Conservation (phyloP, 257 asterid species). For the Nicotiana undulata region DNA sequence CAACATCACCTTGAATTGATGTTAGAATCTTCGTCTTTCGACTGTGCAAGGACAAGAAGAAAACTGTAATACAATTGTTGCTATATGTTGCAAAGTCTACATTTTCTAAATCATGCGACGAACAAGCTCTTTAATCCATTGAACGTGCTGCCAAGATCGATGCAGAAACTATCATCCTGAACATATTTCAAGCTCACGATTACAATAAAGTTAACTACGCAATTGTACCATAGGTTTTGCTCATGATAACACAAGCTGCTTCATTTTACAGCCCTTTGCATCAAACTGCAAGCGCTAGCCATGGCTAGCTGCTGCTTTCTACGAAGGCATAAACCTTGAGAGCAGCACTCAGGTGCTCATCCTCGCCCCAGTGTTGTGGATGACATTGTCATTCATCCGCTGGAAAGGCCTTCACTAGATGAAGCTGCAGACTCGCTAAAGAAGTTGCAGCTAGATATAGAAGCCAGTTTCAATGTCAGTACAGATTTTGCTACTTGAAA, state of each 20-base stretch:
- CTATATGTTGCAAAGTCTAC: conserved; percentile 44
- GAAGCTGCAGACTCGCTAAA: conserved; percentile 59
- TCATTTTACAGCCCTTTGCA: too few species aligned
- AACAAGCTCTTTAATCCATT: conserved; percentile 37
- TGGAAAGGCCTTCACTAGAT: conserved; percentile 44
- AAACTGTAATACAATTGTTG: conserved; percentile 32
- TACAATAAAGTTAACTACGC: conserved; percentile 41
- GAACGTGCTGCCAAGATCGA: conserved; percentile 39
- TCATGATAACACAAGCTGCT: conserved; percentile 17
- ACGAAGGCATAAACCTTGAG: conserved; percentile 44
- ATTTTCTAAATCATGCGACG: conserved; percentile 38
- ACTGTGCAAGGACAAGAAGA: conserved; percentile 31
- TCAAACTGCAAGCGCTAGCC: conserved; percentile 13
- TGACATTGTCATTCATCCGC: conserved; percentile 39
- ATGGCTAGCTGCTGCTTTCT: conserved; percentile 40
- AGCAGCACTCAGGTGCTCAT: conserved; percentile 46
- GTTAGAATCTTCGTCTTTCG: not conserved
- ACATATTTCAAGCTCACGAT: conserved; percentile 41
- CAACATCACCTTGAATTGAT: not conserved
- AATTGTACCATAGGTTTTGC: conserved; percentile 38
- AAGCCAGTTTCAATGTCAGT: conserved; percentile 39
- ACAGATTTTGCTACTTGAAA: too few species aligned
- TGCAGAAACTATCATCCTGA: conserved; percentile 39
- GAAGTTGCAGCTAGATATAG: conserved; percentile 41
- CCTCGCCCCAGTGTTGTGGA: conserved; percentile 55